Percentiles rank a stretch among this genome's conserved stretches.
Conservation (phyloP, 176 grass and related monocot genomes). For the Saccharum officinarum region DNA sequence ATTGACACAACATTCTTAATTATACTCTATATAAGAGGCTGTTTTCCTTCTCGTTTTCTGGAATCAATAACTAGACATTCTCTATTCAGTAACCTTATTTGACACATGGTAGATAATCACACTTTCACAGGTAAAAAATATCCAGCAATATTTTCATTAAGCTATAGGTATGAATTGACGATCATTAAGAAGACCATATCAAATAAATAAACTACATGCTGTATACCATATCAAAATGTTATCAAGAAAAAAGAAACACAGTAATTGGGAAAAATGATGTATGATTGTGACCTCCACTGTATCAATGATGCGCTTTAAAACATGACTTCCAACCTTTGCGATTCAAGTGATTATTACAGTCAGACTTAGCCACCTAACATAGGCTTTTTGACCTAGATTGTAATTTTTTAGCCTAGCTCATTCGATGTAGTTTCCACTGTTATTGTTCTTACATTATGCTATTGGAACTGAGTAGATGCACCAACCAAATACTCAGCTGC, state of each 20-base stretch:
- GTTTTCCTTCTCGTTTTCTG: not conserved
- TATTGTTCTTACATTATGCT: not conserved
- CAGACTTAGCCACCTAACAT: slow-evolving; percentile 27
- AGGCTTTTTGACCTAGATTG: slow-evolving; percentile 29
- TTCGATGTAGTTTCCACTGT: not conserved
- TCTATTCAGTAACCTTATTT: not conserved
- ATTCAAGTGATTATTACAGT: slow-evolving; percentile 26
- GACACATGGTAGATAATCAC: not conserved
- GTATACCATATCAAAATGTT: not conserved
- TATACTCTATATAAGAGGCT: not conserved
- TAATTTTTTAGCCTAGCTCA: not conserved
- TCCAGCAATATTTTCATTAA: not conserved
- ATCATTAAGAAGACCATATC: not conserved
- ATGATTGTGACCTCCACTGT: not conserved
- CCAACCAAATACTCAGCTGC: not conserved
- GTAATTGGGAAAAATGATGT: not conserved
- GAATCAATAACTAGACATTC: not conserved
- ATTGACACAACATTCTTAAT: not conserved
- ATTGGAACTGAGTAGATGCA: not conserved
- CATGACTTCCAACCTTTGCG: not conserved
- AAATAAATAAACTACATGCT: not conserved
- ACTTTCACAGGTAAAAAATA: not conserved
- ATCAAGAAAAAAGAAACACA: not conserved
- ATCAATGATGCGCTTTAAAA: not conserved
- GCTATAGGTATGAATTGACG: not conserved